Evolutionary conservation across 2,329 filamentous ascomycete species (phyloP), one percentile per base, ranked within the genome.

Genomic region (Neofusicoccum parvum): DNA sequence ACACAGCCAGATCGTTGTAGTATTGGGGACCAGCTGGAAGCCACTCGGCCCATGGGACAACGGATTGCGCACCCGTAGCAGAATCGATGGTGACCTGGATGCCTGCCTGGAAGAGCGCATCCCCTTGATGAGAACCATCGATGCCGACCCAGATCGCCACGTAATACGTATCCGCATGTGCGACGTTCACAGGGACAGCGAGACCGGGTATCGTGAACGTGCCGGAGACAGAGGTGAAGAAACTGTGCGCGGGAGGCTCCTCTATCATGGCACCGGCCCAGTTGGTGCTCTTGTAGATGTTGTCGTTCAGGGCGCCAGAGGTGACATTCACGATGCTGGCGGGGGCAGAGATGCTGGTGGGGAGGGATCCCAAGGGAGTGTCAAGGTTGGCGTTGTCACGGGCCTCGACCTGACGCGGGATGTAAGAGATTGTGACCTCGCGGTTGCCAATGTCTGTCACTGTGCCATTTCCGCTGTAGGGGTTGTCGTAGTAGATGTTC

Each of bases 131-230:
- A 69, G 87, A 83, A 11, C 86, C 86, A 67, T 88, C 86, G 65
- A 88, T 88, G 27, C 86, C 86, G 10, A 88, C 85, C 86, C 85
- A 87, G 14, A 83, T 84, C 3, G 83, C 81, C 20, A 81, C 82
- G 10, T 12, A n/a, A 20, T 34, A 45, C 4, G 3, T 17, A 10
- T 45, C 34, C 23, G 36, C 3, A 15, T 5, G 39, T 15, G 11
- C 43, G 23, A 17, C 12, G 46, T 27, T 27, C 1, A 17, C 9
- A 20, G 43, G n/a, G 43, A 20, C 5, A 20, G 17, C 11, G 14
- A 59, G 39, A 3, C 20, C 39, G 27, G 11, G 20, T n/a, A 49
- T 14, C 3, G 20, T 27, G 20, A 49, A 49, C 5, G 17, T 27
- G 4, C 46, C 20, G 2, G 17, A 9, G 1, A 27, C 46, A 4